These are phyloP conservation scores for Fibroporia radiculosa DNA, from an alignment of 768 basidiomycete species.

Conservation along the genomic window DNA sequence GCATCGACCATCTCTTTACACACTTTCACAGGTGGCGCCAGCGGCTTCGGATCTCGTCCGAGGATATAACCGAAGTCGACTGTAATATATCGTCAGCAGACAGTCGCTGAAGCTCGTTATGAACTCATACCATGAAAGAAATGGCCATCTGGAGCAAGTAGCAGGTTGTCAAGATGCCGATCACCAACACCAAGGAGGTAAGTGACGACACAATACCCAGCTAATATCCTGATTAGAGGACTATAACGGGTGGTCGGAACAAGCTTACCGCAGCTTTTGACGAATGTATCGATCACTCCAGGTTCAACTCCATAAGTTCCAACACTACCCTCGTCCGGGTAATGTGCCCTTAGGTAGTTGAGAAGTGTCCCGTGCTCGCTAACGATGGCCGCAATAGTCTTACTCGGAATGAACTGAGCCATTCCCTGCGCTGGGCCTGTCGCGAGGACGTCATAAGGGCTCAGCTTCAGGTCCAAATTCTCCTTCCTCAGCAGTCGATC, in stretches of 20 bases:
- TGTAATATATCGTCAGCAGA: slow-evolving; percentile 24
- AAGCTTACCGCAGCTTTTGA: slow-evolving; percentile 86
- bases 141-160: slow-evolving; percentile 90
- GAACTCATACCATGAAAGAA: slow-evolving; percentile 85
- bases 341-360: slow-evolving; percentile 77
- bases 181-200: slow-evolving; percentile 96
- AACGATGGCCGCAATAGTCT: slow-evolving; percentile 90
- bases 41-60: slow-evolving; percentile 95
- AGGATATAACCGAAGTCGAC: slow-evolving; percentile 99
- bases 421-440: slow-evolving; percentile 91
- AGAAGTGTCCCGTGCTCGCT: slow-evolving; percentile 85
- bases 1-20: slow-evolving; percentile 99
- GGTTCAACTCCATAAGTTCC: slow-evolving; percentile 95
- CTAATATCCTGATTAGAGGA: slow-evolving; percentile 37
- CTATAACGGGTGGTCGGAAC: neutral
- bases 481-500: slow-evolving; percentile 89
- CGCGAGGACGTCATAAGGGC: slow-evolving; percentile 87
- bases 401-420: slow-evolving; percentile 93
- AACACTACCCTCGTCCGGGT: slow-evolving; percentile 92
- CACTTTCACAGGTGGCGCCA: slow-evolving; percentile 96
- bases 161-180: slow-evolving; percentile 91
- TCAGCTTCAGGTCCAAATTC: slow-evolving; percentile 88
- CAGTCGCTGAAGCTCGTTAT: too few species aligned
- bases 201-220: slow-evolving; percentile 96
- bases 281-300: slow-evolving; percentile 90